Evolutionary conservation across 2,329 filamentous ascomycete species (phyloP), one percentile per base, ranked within the genome.

Genomic region (Xylaria sp.): DNA sequence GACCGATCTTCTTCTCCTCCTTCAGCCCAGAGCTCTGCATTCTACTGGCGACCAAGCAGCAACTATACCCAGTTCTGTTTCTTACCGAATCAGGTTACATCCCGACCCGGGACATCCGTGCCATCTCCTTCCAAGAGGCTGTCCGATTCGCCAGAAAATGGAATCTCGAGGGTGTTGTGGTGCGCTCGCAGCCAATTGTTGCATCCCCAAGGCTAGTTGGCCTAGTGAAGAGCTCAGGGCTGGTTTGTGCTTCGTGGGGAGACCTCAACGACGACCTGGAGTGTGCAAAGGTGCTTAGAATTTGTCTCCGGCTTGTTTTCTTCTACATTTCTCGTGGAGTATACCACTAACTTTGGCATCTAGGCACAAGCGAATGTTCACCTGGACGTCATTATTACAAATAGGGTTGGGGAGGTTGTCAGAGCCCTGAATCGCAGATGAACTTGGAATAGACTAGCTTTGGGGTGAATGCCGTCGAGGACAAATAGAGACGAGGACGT

Each of bases 1-100:
- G 59, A 17, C 39, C 50, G 5, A 62, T 62, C 47, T 55, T 62
- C 25, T 39, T 62, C 27, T 62, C 59, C 3, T 62, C 59, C 13
- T 62, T 62, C 7, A 62, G 50, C 9, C 59, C 59, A 13, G 59
- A 62, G 39, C 29, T 62, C 47, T 62, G 59, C 39, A 62, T 62
- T 31, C 38, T 62, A 17, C 50, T 62, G 13, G 47, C 59, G 11
- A 36, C 55, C 20, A 62, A 62, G 59, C 59, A 62, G 29, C 55
- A 62, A 39, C 39, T 50, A 47, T 62, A 55, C 22, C 59, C 59
- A 3, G 50, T 62, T 20, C 39, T 62, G 1, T 62, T 62, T 10
- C 47, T 62, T 20, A 20, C 59, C 20, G 49, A 62, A 29, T 50
- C 27, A 15, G 59, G 59, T 20, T 55, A 62, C 39, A 50, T 62